Evolutionary conservation across 768 basidiomycete genomes (phyloP).

Genomic region (Boletus reticuloceps): DNA sequence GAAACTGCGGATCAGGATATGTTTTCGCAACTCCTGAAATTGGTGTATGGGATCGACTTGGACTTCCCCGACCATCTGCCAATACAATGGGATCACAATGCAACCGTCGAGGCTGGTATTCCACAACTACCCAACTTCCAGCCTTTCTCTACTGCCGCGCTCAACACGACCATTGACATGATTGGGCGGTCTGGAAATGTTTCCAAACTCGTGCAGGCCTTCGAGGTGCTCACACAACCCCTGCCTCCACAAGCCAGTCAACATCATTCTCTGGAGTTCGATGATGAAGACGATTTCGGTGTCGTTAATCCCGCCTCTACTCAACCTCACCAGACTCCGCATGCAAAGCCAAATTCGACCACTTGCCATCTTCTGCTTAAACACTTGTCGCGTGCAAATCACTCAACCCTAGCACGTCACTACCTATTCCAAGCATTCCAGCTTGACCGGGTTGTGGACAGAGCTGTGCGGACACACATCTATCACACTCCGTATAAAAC

Average conservation of each 20-base stretch:
- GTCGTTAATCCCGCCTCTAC: conserved; percentile 37
- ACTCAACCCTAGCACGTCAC: conserved; percentile 60
- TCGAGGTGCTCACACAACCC: conserved; percentile 76
- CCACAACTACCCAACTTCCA: conserved; percentile 29
- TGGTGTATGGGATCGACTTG: conserved; percentile 76
- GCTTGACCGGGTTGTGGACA: conserved; percentile 38
- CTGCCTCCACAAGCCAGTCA: conserved; percentile 49
- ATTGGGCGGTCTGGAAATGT: conserved; percentile 59
- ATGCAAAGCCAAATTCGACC: conserved; percentile 61
- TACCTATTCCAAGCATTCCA: conserved; percentile 55
- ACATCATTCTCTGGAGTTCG: conserved; percentile 53
- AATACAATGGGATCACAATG: conserved; percentile 14
- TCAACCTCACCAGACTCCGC: conserved; percentile 34
- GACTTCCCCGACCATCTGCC: conserved; percentile 68
- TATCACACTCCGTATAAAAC: conserved; percentile 33
- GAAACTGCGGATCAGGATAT: conserved; percentile 52
- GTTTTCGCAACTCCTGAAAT: conserved; percentile 60
- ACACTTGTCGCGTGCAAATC: conserved; percentile 46
- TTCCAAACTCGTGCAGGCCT: conserved; percentile 68
- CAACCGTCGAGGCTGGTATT: conserved; percentile 9
- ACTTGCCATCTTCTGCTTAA: conserved; percentile 63
- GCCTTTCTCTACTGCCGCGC: conserved; percentile 58
- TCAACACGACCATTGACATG: conserved; percentile 73
- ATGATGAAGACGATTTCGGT: conserved; percentile 62
- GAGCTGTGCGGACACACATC: conserved; percentile 35